Evolutionary conservation across 2,329 filamentous ascomycete genomes (phyloP).

Genomic region (Thelonectria olida): DNA sequence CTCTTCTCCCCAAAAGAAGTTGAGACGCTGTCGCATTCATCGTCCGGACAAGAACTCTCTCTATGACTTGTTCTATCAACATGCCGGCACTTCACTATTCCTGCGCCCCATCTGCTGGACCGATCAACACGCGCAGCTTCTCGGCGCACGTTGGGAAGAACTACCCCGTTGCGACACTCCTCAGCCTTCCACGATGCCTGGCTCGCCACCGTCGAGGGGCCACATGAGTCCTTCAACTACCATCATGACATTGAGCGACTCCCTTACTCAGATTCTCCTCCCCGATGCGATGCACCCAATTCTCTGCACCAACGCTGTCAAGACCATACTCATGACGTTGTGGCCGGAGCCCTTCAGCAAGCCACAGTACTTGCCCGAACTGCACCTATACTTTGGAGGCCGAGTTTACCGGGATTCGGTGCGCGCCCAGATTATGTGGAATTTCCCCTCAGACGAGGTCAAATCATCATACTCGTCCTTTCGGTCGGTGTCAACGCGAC

Average conservation of each 20-base stretch:
- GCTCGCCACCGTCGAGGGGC: constrained; percentile 47
- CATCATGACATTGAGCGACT: constrained; percentile 53
- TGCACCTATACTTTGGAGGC: constrained; percentile 60
- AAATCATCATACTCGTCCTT: constrained; percentile 44
- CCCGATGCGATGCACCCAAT: constrained; percentile 45
- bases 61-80: constrained; percentile 60
- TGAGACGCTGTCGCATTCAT: constrained; percentile 44
- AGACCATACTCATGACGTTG: constrained; percentile 54
- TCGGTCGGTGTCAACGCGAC: constrained; percentile 49
- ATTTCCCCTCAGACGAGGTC: constrained; percentile 42
- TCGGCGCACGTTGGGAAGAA: constrained; percentile 57
- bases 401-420: constrained; percentile 55
- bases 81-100: constrained; percentile 59
- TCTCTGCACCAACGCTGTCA: constrained; percentile 52
- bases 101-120: constrained; percentile 66
- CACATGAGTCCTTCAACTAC: constrained; percentile 52
- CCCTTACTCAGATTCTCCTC: constrained; percentile 55
- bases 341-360: constrained; percentile 50
- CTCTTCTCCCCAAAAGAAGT: constrained; percentile 32
- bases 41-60: constrained; percentile 59
- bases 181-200: constrained; percentile 45
- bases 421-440: constrained; percentile 62
- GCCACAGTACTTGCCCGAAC: constrained; percentile 47
- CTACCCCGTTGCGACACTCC: constrained; percentile 53
- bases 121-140: constrained; percentile 58